Base-by-base conservation (phyloP, 495 filamentous ascomycete species). In the Penicillium simplicissimum region DNA sequence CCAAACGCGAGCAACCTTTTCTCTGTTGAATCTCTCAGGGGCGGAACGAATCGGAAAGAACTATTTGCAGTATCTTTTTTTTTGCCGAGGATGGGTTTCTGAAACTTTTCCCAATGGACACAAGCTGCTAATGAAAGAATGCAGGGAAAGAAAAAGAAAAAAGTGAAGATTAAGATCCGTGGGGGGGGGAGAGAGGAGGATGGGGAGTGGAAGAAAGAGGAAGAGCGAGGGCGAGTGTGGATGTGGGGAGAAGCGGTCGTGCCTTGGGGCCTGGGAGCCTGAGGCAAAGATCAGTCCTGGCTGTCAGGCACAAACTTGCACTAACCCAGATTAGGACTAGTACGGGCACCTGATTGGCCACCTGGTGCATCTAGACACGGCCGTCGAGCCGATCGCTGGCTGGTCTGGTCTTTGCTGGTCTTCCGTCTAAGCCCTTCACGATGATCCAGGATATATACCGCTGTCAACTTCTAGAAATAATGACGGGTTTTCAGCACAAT, bases 71-170 rank as follows among this genome's bases (percentile, higher is more conserved):
- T 47, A 43, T 33, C 25, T 21, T 67, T 60, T 21, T 67, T 60
- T 73, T 70, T 70, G 66, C 69, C 14, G 28, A 61, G 36, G 43
- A 52, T 31, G 31, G 33, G 47, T 52, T 53, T 36, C 17, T 55
- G 55, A 42, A 28, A 42, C 23, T 23, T 58, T 69, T 66, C 55
- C 59, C 54, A 60, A 66, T 37, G 31, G 51, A 64, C 59, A 56
- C 59, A 65, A 69, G 71, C 69, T 66, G 70, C 61, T 67, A 73
- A 74, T 65, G 71, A 77, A 70, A 64, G 70, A 72, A 64, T 70
- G 73, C 70, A 66, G 70, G 52, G 63, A 68, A 67, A 68, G 51
- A 61, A 65, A 66, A 67, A 68, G 66, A 72, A 67, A 63, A 60
- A 62, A 71, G 60, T 64, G 67, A 79, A 77, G 72, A 66, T 59